These are phyloP conservation scores for Aspergillus sparsus DNA, from an alignment of 495 filamentous ascomycete species.

Conservation along the genomic window DNA sequence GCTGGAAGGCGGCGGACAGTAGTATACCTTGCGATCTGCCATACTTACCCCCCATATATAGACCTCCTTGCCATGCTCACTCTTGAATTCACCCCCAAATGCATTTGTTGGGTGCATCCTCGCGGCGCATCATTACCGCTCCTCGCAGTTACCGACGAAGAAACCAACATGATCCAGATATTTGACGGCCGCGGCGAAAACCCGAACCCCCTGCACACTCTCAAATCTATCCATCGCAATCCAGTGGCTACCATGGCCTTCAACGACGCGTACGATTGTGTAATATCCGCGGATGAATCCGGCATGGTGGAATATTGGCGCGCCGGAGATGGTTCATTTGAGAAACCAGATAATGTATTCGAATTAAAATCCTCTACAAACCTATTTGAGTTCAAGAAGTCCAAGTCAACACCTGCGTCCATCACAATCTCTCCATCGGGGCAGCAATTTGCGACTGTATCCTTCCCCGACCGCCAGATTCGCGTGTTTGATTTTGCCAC, in stretches of 20 bases:
- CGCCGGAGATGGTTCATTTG: conserved; percentile 69
- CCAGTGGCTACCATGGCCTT: conserved; percentile 82
- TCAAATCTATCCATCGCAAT: conserved; percentile 73
- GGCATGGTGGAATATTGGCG: conserved; percentile 98
- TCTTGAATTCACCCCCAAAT: conserved; percentile 70
- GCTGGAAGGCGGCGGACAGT: neutral
- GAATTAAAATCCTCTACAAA: conserved; percentile 88
- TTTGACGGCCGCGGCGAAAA: conserved; percentile 90
- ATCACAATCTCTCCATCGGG: conserved; percentile 84
- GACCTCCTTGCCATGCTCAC: conserved; percentile 81
- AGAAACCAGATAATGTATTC: conserved; percentile 91
- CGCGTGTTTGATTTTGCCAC: conserved; percentile 90
- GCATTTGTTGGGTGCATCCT: conserved; percentile 90
- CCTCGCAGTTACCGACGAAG: conserved; percentile 84
- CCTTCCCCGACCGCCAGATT: conserved; percentile 89
- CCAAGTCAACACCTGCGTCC: conserved; percentile 83
- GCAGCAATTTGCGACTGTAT: conserved; percentile 83
- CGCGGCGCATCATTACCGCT: conserved; percentile 84
- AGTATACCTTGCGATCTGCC: too few species aligned
- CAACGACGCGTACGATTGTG: conserved; percentile 87
- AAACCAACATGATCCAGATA: conserved; percentile 68
- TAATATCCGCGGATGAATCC: conserved; percentile 81
- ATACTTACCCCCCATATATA: conserved; percentile 23
- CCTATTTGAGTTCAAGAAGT: conserved; percentile 95
- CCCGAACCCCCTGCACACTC: conserved; percentile 67